These are phyloP conservation scores for Rhynchosporium agropyri DNA, from an alignment of 2,329 filamentous ascomycete species.

Conservation along the genomic window DNA sequence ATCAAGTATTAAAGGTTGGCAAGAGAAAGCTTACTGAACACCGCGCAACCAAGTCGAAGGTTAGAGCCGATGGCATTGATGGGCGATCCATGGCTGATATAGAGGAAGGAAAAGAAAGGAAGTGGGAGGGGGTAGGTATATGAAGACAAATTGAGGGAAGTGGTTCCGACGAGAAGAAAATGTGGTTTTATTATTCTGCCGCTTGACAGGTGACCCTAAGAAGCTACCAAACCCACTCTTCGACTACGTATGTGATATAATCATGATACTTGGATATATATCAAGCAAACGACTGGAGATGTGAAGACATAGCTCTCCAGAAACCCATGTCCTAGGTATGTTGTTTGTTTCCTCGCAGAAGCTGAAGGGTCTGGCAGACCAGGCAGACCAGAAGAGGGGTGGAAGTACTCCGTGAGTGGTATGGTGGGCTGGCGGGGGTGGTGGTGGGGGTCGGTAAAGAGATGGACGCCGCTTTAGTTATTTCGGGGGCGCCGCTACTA, in stretches of 20 bases:
- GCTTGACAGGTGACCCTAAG: slow-evolving; percentile 17
- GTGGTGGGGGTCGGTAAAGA: too few relatives aligned
- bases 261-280: not conserved
- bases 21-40: slow-evolving; percentile 67
- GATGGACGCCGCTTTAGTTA: too few relatives aligned
- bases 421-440: too few relatives aligned
- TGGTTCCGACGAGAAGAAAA: slow-evolving; percentile 15
- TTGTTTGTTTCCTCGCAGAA: too few relatives aligned
- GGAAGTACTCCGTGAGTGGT: too few relatives aligned
- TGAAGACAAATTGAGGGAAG: slow-evolving; percentile 13
- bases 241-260: not conserved
- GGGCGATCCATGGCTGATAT: slow-evolving; percentile 25
- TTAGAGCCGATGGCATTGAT: slow-evolving; percentile 66
- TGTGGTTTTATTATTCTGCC: slow-evolving; percentile 19
- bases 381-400: too few relatives aligned
- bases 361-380: too few relatives aligned
- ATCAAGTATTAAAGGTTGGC: slow-evolving; percentile 20
- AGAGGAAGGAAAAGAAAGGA: slow-evolving; percentile 14
- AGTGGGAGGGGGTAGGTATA: slow-evolving; percentile 12
- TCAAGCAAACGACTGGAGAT: too few relatives aligned
- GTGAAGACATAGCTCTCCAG: too few relatives aligned
- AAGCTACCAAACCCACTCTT: slow-evolving; percentile 1
- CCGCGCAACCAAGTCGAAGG: slow-evolving; percentile 74
- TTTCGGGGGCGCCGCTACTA: too few relatives aligned
- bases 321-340: too few relatives aligned